These are phyloP conservation scores for Aureobasidium lini DNA, from an alignment of 2,329 filamentous ascomycete genomes.

Conservation along the genomic window DNA sequence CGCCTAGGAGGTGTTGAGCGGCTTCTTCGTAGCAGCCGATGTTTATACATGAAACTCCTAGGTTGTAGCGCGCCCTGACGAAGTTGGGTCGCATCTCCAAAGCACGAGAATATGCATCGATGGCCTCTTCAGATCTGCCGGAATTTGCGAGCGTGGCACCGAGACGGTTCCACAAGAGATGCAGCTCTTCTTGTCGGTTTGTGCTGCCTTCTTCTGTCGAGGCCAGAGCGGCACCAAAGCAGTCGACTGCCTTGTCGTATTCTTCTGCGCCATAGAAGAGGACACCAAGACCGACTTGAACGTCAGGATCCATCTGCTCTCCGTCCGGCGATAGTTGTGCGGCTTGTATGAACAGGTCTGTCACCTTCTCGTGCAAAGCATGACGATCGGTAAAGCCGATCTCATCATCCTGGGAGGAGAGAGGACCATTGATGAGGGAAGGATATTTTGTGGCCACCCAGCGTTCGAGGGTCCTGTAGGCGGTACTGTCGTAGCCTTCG, in stretches of 20 bases:
- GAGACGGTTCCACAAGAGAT: slow-evolving; percentile 94
- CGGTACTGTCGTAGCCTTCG: slow-evolving; percentile 94
- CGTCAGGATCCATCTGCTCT: slow-evolving; percentile 95
- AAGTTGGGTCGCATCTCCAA: slow-evolving; percentile 90
- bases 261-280: slow-evolving; percentile 97
- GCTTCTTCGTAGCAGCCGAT: slow-evolving; percentile 92
- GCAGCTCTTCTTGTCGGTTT: slow-evolving; percentile 79
- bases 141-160: slow-evolving; percentile 94
- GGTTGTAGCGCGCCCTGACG: slow-evolving; percentile 91
- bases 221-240: slow-evolving; percentile 86
- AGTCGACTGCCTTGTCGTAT: slow-evolving; percentile 97
- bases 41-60: slow-evolving; percentile 95
- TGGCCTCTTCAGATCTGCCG: slow-evolving; percentile 88
- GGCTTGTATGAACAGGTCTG: slow-evolving; percentile 81
- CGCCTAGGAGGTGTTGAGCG: slow-evolving; percentile 83
- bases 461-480: slow-evolving; percentile 90
- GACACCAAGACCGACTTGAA: slow-evolving; percentile 93
- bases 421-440: slow-evolving; percentile 62
- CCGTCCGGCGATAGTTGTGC: slow-evolving; percentile 87
- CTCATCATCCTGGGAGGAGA: slow-evolving; percentile 66
- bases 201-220: slow-evolving; percentile 74
- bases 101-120: slow-evolving; percentile 90
- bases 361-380: slow-evolving; percentile 82
- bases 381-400: slow-evolving; percentile 92
- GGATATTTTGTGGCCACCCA: slow-evolving; percentile 97